A percentile compares a stretch with the other conserved stretches of the same genome.
phyloP scores from a whole-genome alignment of 2,329 filamentous ascomycete species.

The Penicillium frequentans region DNA sequence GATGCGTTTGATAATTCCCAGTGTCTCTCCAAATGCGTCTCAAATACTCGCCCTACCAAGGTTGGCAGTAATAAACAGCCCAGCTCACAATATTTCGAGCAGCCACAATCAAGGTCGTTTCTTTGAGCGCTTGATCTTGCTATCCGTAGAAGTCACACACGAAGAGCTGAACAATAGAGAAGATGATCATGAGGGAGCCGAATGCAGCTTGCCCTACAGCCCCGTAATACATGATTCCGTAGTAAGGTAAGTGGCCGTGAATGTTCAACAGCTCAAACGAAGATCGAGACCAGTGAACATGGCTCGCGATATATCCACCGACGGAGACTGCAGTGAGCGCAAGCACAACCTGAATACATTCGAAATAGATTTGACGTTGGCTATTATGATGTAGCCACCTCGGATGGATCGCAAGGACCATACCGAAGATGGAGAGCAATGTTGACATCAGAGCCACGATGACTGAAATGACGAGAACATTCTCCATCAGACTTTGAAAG shows the following conservation, averaged over 20 bases:
- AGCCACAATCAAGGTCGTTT: too few relatives aligned
- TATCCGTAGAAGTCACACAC: too few relatives aligned
- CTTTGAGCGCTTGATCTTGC: too few relatives aligned
- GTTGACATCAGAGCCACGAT: constrained; percentile 2
- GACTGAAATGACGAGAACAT: constrained; percentile 1
- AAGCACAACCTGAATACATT: constrained; percentile 4
- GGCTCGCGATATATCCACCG: too few relatives aligned
- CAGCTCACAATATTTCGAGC: too few relatives aligned
- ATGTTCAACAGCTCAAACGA: constrained; percentile 7
- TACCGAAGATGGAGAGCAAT: constrained; percentile 4
- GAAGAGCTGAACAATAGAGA: not conserved
- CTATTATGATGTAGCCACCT: constrained; percentile 1
- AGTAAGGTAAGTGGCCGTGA: constrained; percentile 5
- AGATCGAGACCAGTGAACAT: constrained; percentile 4
- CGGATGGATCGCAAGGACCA: not conserved
- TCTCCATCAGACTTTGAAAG: constrained; percentile 5
- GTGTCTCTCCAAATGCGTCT: not conserved
- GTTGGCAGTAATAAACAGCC: not conserved
- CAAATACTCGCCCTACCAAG: not conserved
- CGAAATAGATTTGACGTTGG: not conserved
- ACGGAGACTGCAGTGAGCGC: too few relatives aligned
- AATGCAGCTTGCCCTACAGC: constrained; percentile 3
- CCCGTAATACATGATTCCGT: constrained; percentile 9
- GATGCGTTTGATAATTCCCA: not conserved
- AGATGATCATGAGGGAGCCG: constrained; percentile 1